Conservation (phyloP, 2,329 filamentous ascomycete species). For the Chalaropsis ovoidea region DNA sequence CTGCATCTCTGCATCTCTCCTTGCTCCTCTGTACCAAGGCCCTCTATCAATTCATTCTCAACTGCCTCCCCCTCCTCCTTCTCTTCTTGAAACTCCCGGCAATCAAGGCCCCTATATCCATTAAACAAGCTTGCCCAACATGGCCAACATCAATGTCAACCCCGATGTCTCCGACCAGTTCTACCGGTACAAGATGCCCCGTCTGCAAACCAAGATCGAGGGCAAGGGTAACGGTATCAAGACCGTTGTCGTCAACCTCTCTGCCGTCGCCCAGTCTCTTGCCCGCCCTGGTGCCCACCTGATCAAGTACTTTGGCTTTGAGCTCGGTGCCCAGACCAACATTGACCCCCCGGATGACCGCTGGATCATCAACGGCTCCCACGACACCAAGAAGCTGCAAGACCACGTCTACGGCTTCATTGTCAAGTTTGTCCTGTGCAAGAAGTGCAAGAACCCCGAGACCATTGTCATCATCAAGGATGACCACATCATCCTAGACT, state of each 20-base stretch:
- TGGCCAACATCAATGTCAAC: constrained; percentile 97
- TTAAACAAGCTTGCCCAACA: constrained; percentile 46
- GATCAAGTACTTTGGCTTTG: constrained; percentile 99
- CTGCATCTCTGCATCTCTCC: constrained; percentile 22
- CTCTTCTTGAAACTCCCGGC: constrained; percentile 13
- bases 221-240: constrained; percentile 99
- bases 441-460: constrained; percentile 99
- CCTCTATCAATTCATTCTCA: neutral
- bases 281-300: constrained; percentile 87
- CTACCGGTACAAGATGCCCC: constrained; percentile 99
- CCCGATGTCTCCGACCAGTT: constrained; percentile 96
- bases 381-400: constrained; percentile 90
- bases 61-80: neutral
- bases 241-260: constrained; percentile 91
- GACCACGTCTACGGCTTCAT: constrained; percentile 98
- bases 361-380: constrained; percentile 99
- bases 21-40: neutral
- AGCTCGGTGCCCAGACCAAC: constrained; percentile 97
- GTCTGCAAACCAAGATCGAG: constrained; percentile 96
- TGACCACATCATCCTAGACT: constrained; percentile 82
- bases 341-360: constrained; percentile 94
- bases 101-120: constrained; percentile 14
- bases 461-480: constrained; percentile 95
- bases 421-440: constrained; percentile 96
- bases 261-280: constrained; percentile 83